Evolutionary conservation across 257 asterid genomes (phyloP), one percentile per base, ranked within the genome.

Genomic region (Penstemon barbatus): DNA sequence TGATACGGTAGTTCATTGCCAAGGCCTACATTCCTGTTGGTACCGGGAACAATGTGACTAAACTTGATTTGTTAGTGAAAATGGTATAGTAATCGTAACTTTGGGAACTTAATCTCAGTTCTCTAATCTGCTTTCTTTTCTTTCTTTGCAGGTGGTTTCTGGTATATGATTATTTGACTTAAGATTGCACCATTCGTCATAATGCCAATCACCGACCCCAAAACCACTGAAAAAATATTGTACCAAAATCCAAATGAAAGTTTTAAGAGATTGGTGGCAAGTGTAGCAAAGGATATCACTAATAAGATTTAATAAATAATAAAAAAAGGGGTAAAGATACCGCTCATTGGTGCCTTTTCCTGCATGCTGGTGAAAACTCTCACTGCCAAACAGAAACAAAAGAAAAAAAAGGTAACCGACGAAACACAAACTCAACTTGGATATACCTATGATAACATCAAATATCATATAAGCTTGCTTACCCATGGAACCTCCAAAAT

Each of bases 321-420:
- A 41, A 67, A 63, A 67, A 64, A 44, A 43, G 3, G 19, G 53
- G 78, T 61, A 75, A 60, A 63, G 13, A 25, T 93, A 93, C 99
- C 97, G 63, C 97, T 93, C 65, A 42, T 75, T 54, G 99, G 97
- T 67, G 99, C 99, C 74, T 82, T 87, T 74, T 88, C 97, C 81
- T 93, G 99, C 77, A 87, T 65, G 85, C 97, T 90, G 65, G 99
- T 93, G 69, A 93, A 93, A 71, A 93, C 96, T 77, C 99, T 84
- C 67, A 86, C 99, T 93, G 96, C 80, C 75, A 79, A 77, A 42
- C 38, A 71, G 33, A 38, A 48, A 15, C 3, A 18, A n/a, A 58
- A 73, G 58, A 38, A 48, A 15, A 5, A 18, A n/a, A 58, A 73
- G 57, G 8, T 38, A 69, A 61, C 10, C 63, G 13, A 42, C 52